Evolutionary conservation across 805 yeast species (phyloP).

Genomic region (Jamesozyma hellenica): DNA sequence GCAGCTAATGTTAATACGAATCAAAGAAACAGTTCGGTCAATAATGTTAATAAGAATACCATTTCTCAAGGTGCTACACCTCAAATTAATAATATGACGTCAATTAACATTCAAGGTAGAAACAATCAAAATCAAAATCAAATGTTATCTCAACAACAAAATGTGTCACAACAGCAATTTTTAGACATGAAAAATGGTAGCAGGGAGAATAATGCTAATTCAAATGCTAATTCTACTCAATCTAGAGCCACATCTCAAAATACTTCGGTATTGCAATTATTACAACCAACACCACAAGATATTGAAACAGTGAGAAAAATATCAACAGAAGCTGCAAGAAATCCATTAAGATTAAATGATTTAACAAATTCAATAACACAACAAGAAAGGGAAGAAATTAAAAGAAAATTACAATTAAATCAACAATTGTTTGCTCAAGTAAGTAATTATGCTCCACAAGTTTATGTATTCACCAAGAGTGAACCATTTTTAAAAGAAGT

Average conservation of each 20-base stretch:
- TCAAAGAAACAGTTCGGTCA: background rate
- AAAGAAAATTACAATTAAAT: slow-evolving; percentile 39
- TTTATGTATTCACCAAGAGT: slow-evolving; percentile 65
- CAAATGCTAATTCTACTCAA: slow-evolving; percentile 2
- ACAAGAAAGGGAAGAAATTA: slow-evolving; percentile 54
- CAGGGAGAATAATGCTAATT: slow-evolving; percentile 5
- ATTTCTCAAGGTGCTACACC: background rate
- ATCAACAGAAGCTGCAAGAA: slow-evolving; percentile 57
- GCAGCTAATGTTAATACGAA: slow-evolving; percentile 5
- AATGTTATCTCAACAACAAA: slow-evolving; percentile 6
- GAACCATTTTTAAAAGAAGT: slow-evolving; percentile 66
- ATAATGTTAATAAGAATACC: slow-evolving; percentile 1
- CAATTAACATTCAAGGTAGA: background rate
- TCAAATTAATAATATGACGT: slow-evolving; percentile 1
- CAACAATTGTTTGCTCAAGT: slow-evolving; percentile 53
- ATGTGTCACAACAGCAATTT: slow-evolving; percentile 17
- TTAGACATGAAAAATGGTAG: too few species aligned
- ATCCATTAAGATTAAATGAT: slow-evolving; percentile 57
- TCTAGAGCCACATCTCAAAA: slow-evolving; percentile 6
- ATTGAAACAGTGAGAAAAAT: slow-evolving; percentile 51
- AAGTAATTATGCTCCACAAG: slow-evolving; percentile 70
- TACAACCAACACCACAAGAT: slow-evolving; percentile 48
- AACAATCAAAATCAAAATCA: slow-evolving; percentile 4
- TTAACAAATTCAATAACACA: slow-evolving; percentile 50
- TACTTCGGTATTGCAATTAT: slow-evolving; percentile 19